Base-by-base conservation (phyloP, 179 eudicot species). In the Patellifolia procumbens region DNA sequence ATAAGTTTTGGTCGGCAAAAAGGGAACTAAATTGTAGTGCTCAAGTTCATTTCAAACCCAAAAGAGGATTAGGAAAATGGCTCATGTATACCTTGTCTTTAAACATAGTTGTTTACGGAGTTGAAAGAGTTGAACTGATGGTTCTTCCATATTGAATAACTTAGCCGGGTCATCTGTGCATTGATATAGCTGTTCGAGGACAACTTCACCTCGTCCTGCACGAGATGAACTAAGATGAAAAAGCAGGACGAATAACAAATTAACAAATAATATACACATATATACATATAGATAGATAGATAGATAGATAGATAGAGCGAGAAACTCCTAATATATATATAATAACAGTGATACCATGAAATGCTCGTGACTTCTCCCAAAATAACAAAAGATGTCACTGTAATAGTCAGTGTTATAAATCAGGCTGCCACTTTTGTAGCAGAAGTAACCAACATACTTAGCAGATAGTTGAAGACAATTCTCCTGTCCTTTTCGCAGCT, bases 401-500 rank as follows among this genome's bases (percentile, higher is more conserved):
- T 39, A 2, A 9, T 39, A 39, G n/a, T n/a, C n/a, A n/a, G n/a
- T n/a, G n/a, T n/a, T 39, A 9, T 39, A 39, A 39, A 39, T 39
- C 0, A 39, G 8, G 8, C 6, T 5, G 8, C 43, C 35, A 68
- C n/a, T n/a, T n/a, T 34, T 49, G 2, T 29, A 15, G 1, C n/a
- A 13, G 6, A 10, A 34, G 56, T 26, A 64, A 43, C 5, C 42
- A 43, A n/a, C 77, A 71, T 77, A 80, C 83, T 70, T 46, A 64
- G 56, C 68, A 80, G 1, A 39, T 24, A 64, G 12, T 42, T 7
- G 45, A 43, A 48, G 39, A 76, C 32, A 20, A 7, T 0, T 6
- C 22, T 43, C 55, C 35, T 71, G 7, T 45, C 22, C 0, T 12
- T 26, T 5, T 71, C 52, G 37, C 0, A 3, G 20, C 1, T 1